Conservation (phyloP, 2,329 filamentous ascomycete genomes). For the Harringtonia aguacate region DNA sequence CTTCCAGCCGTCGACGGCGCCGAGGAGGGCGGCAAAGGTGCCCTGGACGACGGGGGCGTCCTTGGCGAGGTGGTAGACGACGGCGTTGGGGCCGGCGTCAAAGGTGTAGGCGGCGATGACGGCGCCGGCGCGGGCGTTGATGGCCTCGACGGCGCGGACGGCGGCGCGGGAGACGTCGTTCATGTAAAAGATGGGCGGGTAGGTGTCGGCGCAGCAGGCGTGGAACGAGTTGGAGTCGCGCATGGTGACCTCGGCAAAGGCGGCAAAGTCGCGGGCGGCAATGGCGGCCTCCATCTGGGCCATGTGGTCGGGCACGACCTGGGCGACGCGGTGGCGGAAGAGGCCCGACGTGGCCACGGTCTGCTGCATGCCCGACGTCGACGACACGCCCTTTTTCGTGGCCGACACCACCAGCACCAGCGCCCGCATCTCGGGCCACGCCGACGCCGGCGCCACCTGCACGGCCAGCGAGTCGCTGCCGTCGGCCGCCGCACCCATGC, state of each 20-base stretch:
- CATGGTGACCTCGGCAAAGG: constrained; percentile 89
- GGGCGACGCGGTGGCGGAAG: constrained; percentile 64
- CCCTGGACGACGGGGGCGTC: constrained; percentile 65
- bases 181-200: constrained; percentile 97
- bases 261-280: constrained; percentile 59
- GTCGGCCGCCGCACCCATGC: constrained; percentile 63
- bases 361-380: constrained; percentile 92
- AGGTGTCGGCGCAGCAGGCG: constrained; percentile 86
- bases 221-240: constrained; percentile 96
- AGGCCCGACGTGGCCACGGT: constrained; percentile 87
- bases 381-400: constrained; percentile 91
- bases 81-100: constrained; percentile 92
- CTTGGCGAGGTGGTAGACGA: constrained; percentile 87
- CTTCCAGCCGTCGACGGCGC: constrained; percentile 61
- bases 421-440: constrained; percentile 95
- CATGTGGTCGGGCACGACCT: constrained; percentile 47
- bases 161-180: constrained; percentile 87
- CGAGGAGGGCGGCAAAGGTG: constrained; percentile 60
- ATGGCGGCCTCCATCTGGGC: constrained; percentile 17
- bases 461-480: constrained; percentile 82
- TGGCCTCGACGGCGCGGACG: constrained; percentile 77
- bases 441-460: constrained; percentile 74
- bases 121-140: constrained; percentile 72
- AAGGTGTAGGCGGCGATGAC: constrained; percentile 91
- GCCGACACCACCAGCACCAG: constrained; percentile 84